phyloP scores from a whole-genome alignment of 2,329 filamentous ascomycete species.

The Aspergillus sp. region DNA sequence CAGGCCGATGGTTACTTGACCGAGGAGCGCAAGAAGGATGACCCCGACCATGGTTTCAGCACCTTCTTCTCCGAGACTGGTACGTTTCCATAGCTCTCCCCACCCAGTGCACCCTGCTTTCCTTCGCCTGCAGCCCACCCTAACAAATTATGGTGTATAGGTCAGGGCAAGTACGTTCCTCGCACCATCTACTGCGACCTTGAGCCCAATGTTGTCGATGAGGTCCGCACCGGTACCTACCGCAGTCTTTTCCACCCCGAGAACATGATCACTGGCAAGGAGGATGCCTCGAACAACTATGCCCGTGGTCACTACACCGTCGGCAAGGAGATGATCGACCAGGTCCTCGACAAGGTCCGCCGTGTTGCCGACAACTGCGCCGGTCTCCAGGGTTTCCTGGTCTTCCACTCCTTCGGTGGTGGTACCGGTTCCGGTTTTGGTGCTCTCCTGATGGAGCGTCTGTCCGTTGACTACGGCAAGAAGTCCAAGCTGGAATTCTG shows the following conservation, averaged over 20 bases:
- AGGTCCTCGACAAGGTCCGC: constrained; percentile 96
- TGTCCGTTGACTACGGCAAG: constrained; percentile 99
- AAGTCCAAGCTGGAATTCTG: constrained; percentile 99
- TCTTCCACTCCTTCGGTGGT: constrained; percentile 99
- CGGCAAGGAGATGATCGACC: constrained; percentile 98
- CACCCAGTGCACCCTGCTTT: neutral
- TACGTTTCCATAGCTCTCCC: constrained; percentile 50
- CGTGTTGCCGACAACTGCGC: constrained; percentile 97
- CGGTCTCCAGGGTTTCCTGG: constrained; percentile 97
- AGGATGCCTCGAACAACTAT: constrained; percentile 99
- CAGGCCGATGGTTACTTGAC: constrained; percentile 98
- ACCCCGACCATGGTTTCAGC: constrained; percentile 97
- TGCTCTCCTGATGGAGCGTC: constrained; percentile 96
- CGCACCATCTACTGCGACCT: constrained; percentile 99
- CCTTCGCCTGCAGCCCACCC: constrained; percentile 15
- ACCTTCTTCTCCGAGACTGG: constrained; percentile 99
- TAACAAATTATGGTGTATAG: constrained; percentile 50
- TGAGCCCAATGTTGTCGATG: constrained; percentile 98
- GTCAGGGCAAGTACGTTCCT: constrained; percentile 97
- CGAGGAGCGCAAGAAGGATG: constrained; percentile 91
- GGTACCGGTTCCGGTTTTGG: constrained; percentile 98
- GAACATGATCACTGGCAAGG: constrained; percentile 99
- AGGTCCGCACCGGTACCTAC: constrained; percentile 97
- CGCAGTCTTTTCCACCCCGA: constrained; percentile 97
- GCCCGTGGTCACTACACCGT: constrained; percentile 99